phyloP scores from a whole-genome alignment of 345 rosid species.

The Theobroma cacao region DNA sequence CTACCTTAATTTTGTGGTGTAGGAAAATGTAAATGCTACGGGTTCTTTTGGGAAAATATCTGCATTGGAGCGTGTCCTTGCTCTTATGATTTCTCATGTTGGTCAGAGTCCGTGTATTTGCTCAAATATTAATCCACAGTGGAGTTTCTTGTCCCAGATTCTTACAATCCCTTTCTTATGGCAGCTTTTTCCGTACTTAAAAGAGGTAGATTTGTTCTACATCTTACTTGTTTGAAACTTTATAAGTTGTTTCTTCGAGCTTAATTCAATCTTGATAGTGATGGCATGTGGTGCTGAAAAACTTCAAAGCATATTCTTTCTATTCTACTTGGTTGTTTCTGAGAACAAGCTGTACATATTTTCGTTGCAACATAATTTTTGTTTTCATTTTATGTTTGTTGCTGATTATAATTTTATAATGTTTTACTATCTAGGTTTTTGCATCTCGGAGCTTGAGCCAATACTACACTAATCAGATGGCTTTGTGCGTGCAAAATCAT shows the following conservation, averaged over 20 bases:
- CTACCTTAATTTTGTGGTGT: conserved; percentile 21
- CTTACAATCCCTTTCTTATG: conserved; percentile 87
- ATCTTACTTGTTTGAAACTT: background rate
- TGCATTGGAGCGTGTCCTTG: conserved; percentile 64
- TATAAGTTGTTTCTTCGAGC: background rate
- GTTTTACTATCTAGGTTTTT: conserved; percentile 54
- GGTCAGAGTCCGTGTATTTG: conserved; percentile 69
- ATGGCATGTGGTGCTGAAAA: background rate
- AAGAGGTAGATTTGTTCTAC: conserved; percentile 50
- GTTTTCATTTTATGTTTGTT: background rate
- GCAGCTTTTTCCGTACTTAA: conserved; percentile 72
- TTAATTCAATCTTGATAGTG: background rate
- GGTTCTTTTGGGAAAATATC: conserved; percentile 30
- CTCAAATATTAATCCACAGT: conserved; percentile 53
- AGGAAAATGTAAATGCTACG: conserved; percentile 52
- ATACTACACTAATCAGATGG: conserved; percentile 77
- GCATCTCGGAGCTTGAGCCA: conserved; percentile 59
- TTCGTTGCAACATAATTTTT: background rate
- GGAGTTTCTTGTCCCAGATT: conserved; percentile 84
- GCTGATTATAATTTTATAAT: conserved; percentile 25
- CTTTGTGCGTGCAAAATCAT: conserved; percentile 56
- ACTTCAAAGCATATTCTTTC: background rate
- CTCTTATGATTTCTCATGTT: conserved; percentile 55
- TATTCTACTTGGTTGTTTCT: background rate
- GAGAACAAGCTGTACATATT: background rate